Conservation (phyloP, 2,329 filamentous ascomycete species). For the Botrytis fabae region DNA sequence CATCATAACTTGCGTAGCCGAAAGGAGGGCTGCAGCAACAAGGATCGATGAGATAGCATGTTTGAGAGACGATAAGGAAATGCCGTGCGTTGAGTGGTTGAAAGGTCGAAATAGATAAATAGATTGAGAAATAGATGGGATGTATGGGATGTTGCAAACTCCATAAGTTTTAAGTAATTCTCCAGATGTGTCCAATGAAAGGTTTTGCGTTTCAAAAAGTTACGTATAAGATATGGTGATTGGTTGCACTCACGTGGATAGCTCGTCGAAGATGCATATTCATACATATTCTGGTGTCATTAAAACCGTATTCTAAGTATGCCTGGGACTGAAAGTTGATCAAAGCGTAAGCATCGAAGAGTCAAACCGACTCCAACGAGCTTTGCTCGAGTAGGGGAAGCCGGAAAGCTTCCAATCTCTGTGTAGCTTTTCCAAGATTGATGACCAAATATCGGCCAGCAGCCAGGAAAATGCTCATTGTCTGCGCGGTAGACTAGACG, state of each 20-base stretch:
- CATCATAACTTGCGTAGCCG: slow-evolving; percentile 1
- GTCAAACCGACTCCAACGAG: background rate
- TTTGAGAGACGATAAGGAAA: slow-evolving; percentile 17
- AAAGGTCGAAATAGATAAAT: slow-evolving; percentile 4
- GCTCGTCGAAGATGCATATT: background rate
- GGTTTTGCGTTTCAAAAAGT: slow-evolving; percentile 15
- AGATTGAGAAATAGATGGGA: slow-evolving; percentile 7
- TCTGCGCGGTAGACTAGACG: background rate
- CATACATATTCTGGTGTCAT: slow-evolving; percentile 24
- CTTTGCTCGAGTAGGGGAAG: background rate
- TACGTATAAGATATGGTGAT: slow-evolving; percentile 24
- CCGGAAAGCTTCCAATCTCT: slow-evolving; percentile 1
- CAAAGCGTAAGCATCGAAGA: slow-evolving; percentile 4
- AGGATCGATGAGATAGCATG: slow-evolving; percentile 4
- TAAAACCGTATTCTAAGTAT: background rate
- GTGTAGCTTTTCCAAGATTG: background rate
- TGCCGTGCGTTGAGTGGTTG: slow-evolving; percentile 13
- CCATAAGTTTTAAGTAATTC: slow-evolving; percentile 18
- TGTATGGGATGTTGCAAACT: slow-evolving; percentile 7
- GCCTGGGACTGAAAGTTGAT: background rate
- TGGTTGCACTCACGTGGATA: slow-evolving; percentile 8
- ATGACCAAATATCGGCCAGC: background rate
- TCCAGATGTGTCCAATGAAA: slow-evolving; percentile 3
- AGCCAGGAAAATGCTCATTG: background rate
- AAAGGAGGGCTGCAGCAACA: background rate